These are phyloP conservation scores for Metschnikowia gruessii DNA, from an alignment of 805 yeast genomes.

Conservation along the genomic window DNA sequence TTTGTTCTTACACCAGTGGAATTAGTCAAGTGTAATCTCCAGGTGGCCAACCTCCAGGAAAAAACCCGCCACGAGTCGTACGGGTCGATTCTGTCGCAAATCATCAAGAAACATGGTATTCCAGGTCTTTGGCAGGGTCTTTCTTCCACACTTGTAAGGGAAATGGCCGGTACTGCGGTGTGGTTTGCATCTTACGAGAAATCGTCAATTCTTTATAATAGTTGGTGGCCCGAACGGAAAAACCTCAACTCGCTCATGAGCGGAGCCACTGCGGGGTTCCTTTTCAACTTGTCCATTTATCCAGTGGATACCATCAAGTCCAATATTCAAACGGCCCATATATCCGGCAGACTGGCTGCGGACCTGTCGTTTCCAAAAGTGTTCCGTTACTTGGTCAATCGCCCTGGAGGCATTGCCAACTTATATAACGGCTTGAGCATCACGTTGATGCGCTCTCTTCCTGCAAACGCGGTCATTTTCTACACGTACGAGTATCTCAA, in stretches of 20 bases:
- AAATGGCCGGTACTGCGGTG: constrained; percentile 84
- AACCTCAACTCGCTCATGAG: constrained; percentile 59
- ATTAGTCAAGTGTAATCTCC: constrained; percentile 81
- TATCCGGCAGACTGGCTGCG: constrained; percentile 22
- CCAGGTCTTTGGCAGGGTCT: constrained; percentile 87
- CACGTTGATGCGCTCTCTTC: constrained; percentile 76
- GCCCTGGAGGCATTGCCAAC: constrained; percentile 59
- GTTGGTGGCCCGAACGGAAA: constrained; percentile 14
- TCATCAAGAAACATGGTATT: constrained; percentile 54
- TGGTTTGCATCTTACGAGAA: constrained; percentile 92
- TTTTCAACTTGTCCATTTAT: constrained; percentile 74
- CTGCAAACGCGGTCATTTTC: constrained; percentile 87
- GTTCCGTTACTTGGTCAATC: constrained; percentile 25
- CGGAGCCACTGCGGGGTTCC: constrained; percentile 85
- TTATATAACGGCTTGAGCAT: constrained; percentile 85
- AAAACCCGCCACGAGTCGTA: constrained; percentile 27
- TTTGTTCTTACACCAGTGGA: constrained; percentile 90
- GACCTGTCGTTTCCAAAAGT: constrained; percentile 35
- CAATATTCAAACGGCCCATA: constrained; percentile 66
- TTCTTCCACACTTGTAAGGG: constrained; percentile 74
- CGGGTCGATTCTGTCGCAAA: constrained; percentile 31
- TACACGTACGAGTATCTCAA: constrained; percentile 69
- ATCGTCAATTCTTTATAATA: constrained; percentile 37
- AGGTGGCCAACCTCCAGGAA: constrained; percentile 47
- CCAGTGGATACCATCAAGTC: constrained; percentile 92